Base-by-base conservation (phyloP, 441 rosid species). In the Arabidopsis hybrid region DNA sequence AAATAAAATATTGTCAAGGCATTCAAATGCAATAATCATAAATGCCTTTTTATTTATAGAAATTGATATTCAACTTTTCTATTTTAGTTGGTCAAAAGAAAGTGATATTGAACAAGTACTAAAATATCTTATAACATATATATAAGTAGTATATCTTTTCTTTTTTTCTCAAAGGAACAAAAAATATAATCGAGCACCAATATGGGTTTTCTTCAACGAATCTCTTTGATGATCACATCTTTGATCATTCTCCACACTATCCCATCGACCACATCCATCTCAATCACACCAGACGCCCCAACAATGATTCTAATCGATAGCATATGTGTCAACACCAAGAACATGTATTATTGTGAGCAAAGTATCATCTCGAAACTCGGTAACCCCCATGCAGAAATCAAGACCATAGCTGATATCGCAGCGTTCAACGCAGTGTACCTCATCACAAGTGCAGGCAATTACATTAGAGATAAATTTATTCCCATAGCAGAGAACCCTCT, bases 301-400 rank as follows among this genome's bases (percentile, higher is more conserved):
- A 69, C 65, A 57, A 45, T 17, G 65, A 57, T 58, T 32, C 56
- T 45, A 32, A 69, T 69, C 21, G 65, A 69, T 7, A 7, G 11
- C 0, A 58, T 69, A 46, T 69, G 66, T 12, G 10, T 58, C 9
- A 2, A 58, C 9, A 69, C 74, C 21, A 29, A 21, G 8, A 58
- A 69, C 39, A 0, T 3, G 1, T 17, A 58, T 8, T 3, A 46
- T 47, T 69, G 74, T 32, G 47, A 69, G 10, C 65, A 3, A 13
- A 46, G 49, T 0, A 47, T 69, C 47, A 46, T 46, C 38, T 2
- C 66, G 17, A 58, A 26, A 35, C 74, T 69, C 38, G 58, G 17
- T 5, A 18, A 14, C 0, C 57, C 73, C 0, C 73, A 57, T 4
- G 7, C 57, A 0, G 45, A 69, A 34, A 57, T 69, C 57, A 6